Base-by-base conservation (phyloP, 768 basidiomycete genomes). In the Floccularia luteovirens region DNA sequence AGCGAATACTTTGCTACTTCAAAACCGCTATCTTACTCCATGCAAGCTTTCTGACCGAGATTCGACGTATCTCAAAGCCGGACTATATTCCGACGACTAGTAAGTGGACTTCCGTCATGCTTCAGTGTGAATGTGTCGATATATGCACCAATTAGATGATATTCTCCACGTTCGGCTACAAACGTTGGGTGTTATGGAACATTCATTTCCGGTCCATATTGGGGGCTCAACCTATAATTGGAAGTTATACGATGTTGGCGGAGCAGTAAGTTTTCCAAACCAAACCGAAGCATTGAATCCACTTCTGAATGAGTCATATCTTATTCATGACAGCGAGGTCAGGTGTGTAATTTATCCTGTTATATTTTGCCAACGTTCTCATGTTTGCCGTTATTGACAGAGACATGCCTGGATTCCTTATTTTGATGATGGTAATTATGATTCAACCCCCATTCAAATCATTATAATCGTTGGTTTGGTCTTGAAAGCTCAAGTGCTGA, bases 191-290 rank as follows among this genome's bases (percentile, higher is more conserved):
- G 79, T 90, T 16, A 75, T 79, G 42, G 86, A 90, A 48, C 83
- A 88, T 53, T 66, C 74, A 1, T 86, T 87, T 54, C 72, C 79
- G 41, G 75, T 88, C 43, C 68, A 69, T 43, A 70, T 79, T 45
- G 75, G 72, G 28, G 79, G 80, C 2, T 68, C 65, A 41, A 67
- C 67, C 31, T 84, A 82, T 52, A 73, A 79, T 39, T 90, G 87
- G 86, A 74, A 78, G 42, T 64, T 90, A 41, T 90, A 82, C 54
- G 88, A 90, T 55, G 87, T 90, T 25, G 86, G 87, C 28, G 88
- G 88, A 33, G 82, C 83, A 38, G 82, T 88, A 53, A 55, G 82
- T 69, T 33, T 36, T 23, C 39, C 43, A 33, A 20, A 25, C 27
- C 22, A 47, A 31, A 42, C 24, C 1, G 3, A 12, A 19, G 14